Percentiles rank a stretch among this genome's conserved stretches.
Evolutionary conservation across 2,329 filamentous ascomycete species (phyloP).

Genomic region (Cladosporium colombiae): DNA sequence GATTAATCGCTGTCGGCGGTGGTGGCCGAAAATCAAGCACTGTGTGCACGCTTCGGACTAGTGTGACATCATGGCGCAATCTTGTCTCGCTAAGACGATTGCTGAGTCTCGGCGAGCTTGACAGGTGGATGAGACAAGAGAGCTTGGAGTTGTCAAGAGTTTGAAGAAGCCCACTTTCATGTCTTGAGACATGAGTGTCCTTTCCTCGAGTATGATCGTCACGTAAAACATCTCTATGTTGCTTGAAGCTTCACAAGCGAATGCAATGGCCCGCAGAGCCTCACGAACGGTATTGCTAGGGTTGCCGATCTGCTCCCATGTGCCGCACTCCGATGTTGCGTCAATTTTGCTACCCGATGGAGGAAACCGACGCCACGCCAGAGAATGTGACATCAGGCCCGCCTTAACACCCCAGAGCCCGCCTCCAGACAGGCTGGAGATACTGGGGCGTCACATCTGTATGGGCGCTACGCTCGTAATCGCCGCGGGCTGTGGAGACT

Average conservation of each 20-base stretch:
- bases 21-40: not conserved
- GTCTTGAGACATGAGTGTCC: not conserved
- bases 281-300: not conserved
- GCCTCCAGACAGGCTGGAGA: conserved; percentile 12
- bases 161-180: not conserved
- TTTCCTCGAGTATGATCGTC: not conserved
- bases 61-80: conserved; percentile 7
- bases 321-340: conserved; percentile 1
- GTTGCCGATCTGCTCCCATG: not conserved
- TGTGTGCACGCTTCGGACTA: not conserved
- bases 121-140: conserved; percentile 15
- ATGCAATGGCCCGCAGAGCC: conserved; percentile 7
- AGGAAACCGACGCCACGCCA: conserved; percentile 18
- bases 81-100: conserved; percentile 13
- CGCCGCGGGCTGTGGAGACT: conserved; percentile 2
- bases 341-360: conserved; percentile 4
- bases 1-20: not conserved
- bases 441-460: conserved; percentile 16
- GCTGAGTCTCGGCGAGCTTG: conserved; percentile 15
- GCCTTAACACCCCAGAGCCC: conserved; percentile 3
- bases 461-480: conserved; percentile 9
- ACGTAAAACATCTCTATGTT: not conserved
- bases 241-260: not conserved
- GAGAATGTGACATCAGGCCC: not conserved
- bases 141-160: conserved; percentile 18